A percentile compares a stretch with the other conserved stretches of the same genome.
phyloP scores from a whole-genome alignment of 2,329 filamentous ascomycete species.

The Curvularia hawaiiensis region DNA sequence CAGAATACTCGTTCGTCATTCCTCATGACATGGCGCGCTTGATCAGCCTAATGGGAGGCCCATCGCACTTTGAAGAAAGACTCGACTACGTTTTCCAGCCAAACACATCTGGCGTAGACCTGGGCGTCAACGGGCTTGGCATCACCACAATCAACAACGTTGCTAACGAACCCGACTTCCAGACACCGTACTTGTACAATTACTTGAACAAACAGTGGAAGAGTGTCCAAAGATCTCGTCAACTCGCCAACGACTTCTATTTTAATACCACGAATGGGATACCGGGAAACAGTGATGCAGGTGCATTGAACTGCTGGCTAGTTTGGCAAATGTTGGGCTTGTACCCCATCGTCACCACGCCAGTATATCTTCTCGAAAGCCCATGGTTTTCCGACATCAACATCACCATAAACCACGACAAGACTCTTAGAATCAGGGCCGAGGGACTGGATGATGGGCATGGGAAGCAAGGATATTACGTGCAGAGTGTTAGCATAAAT shows the following conservation, averaged over 20 bases:
- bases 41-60: conserved; percentile 52
- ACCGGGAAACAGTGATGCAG: conserved; percentile 54
- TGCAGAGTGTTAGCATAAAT: conserved; percentile 61
- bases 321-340: conserved; percentile 58
- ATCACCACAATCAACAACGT: conserved; percentile 47
- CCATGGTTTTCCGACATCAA: conserved; percentile 53
- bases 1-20: conserved; percentile 52
- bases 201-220: conserved; percentile 50
- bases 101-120: conserved; percentile 45
- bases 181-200: conserved; percentile 50
- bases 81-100: conserved; percentile 51
- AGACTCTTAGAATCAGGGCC: conserved; percentile 55
- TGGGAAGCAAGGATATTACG: conserved; percentile 54
- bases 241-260: conserved; percentile 51
- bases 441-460: conserved; percentile 48
- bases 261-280: conserved; percentile 48
- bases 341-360: conserved; percentile 56
- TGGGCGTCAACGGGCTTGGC: conserved; percentile 43
- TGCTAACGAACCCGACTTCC: conserved; percentile 49
- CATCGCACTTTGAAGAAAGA: conserved; percentile 45
- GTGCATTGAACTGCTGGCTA: conserved; percentile 58
- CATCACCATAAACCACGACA: conserved; percentile 42
- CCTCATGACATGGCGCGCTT: conserved; percentile 51
- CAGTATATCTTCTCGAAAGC: conserved; percentile 54
- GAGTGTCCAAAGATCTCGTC: conserved; percentile 38